Evolutionary conservation across 331 rosid genomes (phyloP), one percentile per base, ranked within the genome.

Genomic region (Malus hybrid): DNA sequence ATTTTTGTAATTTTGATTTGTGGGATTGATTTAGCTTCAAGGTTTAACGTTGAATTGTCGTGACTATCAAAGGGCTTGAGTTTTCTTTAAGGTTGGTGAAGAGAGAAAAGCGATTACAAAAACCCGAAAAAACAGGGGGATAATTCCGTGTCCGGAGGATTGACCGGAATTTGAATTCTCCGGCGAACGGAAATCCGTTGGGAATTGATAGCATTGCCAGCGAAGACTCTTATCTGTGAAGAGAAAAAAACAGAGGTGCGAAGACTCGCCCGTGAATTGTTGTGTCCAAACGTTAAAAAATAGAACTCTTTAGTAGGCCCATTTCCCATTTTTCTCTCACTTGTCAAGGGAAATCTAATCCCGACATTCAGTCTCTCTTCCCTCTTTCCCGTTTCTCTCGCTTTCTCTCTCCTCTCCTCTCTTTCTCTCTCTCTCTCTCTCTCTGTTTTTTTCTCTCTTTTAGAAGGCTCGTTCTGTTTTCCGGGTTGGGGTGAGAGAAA

Each of bases 401-500:
- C 67, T 32, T 9, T 74, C 7, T 34, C 66, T 78, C 77, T 65
- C 80, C 33, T 52, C 69, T 15, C 18, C 29, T 66, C 31, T 65
- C 71, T 2, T 5, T 10, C 33, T 29, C 31, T 79, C n/a, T 66
- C 74, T 50, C 20, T 48, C 42, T 34, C 71, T 74, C 7, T 34
- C 59, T 76, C 73, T 61, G 12, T 56, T n/a, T 63, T 13, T 63
- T 34, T 76, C 61, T 68, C 74, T 63, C 65, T 22, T 65, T 77
- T 60, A 70, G 28, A 56, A 56, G 67, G 57, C 69, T 28, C 19
- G 13, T 5, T 63, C 76, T 64, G 77, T 75, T 84, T 84, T 74
- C 82, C 71, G 85, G 97, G 88, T 83, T 81, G 90, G 92, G 90
- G 39, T 85, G 77, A 71, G 91, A 85, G 90, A 78, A 86, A 32